Base-by-base conservation (phyloP, 2,329 filamentous ascomycete genomes). In the Diaporthe helianthi region DNA sequence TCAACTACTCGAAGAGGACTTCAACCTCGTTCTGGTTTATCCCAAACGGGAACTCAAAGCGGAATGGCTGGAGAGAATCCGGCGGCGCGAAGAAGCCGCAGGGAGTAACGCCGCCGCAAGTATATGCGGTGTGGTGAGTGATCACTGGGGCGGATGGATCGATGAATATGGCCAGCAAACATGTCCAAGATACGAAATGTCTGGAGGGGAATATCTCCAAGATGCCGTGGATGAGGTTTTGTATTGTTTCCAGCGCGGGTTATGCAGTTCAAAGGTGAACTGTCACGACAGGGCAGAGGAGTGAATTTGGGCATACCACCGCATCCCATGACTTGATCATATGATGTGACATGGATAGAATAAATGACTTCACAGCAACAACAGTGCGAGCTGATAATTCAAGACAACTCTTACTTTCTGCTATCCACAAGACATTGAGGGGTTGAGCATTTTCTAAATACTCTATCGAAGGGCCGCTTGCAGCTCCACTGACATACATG, bases 1-100 rank as follows among this genome's bases (percentile, higher is more conserved):
- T 4, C 52, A 13, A 31, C 52, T 67, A 4, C 31, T 58, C 6
- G 29, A 38, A 6, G 36, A 33, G 17, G 64, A 52, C 9, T 15
- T 58, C 31, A 12, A 58, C 41, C 36, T 67, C 15, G 33, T 67
- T 15, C 46, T 67, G 5, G 52, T 67, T 9, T 58, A 58, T 24
- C 64, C 64, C 13, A 36, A 49, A 24, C 15, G 44, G 9, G 52
- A 49, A 55, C 17, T 67, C 15, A 67, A 46, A 10, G 33, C 29
- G n/a, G 64, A 67, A 44, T 67, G 52, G 64, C n/a, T 58, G 15
- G n/a, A 19, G 26, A 47, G 41, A 19, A 58, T 67, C 24, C 22
- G 15, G 22, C 19, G 22, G 31, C 41, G 52, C 9, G 52, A 38
- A 22, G 36, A 36, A 9, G 22, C n/a, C 5, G 38, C 15, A 10